Base-by-base conservation (phyloP, 2,329 filamentous ascomycete species). In the Penicillium sp. region DNA sequence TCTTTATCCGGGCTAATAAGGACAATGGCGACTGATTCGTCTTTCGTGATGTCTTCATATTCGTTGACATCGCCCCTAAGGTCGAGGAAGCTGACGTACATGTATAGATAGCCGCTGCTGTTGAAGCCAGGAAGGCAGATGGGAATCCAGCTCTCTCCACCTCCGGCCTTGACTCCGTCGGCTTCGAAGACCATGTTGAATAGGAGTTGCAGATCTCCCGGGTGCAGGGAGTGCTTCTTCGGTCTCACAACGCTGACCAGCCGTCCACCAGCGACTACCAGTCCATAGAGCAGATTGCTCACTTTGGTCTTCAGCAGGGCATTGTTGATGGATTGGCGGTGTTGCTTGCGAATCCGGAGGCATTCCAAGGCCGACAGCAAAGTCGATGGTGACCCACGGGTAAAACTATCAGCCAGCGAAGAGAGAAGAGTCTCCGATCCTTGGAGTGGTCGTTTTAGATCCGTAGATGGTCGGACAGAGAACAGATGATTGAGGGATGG, bases 171-270 rank as follows among this genome's bases (percentile, higher is more conserved):
- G 70, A 99, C 89, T 42, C 90, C 89, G 47, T 91, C 90, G 2
- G 93, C 94, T 76, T 96, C 92, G 67, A 99, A 99, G 2, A 99
- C 85, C 95, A 99, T 99, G 70, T 97, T 97, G 81, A 99, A 99
- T 57, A 99, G 92, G 44, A 99, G 83, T 69, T 97, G 93, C 23
- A 99, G 81, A 70, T 99, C 94, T 60, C 92, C 93, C 0, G 95
- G 94, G 66, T 99, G 95, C 2, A 99, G 81, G 0, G 92, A 97
- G 73, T 99, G 94, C 55, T 94, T 90, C 64, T 95, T 92, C 6
- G 95, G 95, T 35, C 94, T 83, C 15, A 97, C 89, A 35, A 99
- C 95, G 69, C 92, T 97, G 61, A 99, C 94, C 6, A 99, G 86
- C 67, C 89, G 88, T 5, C 92, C 93, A 12, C 92, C 92, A 4